Percentiles rank a stretch among this genome's conserved stretches.
Evolutionary conservation across 129 eudicot species (phyloP).

Genomic region (Flaveria ramosissima): DNA sequence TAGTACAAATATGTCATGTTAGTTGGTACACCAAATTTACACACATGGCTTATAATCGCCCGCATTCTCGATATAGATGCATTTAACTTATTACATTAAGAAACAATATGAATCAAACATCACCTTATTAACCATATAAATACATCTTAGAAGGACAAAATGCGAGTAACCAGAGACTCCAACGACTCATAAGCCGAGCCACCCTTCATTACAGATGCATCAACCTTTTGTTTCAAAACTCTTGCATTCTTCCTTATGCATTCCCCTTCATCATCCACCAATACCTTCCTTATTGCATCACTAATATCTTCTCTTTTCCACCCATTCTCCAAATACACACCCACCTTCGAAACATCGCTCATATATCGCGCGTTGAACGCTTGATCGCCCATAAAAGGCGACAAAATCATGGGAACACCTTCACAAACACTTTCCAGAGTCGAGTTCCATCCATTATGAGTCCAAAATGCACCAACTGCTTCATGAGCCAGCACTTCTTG

Average conservation of each 20-base stretch:
- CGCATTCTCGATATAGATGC: too few relatives aligned
- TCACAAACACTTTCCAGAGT: slow-evolving; percentile 50
- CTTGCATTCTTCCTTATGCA: too few relatives aligned
- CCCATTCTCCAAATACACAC: slow-evolving; percentile 39
- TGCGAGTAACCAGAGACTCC: slow-evolving; percentile 25
- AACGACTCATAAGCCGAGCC: slow-evolving; percentile 40
- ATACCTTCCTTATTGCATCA: slow-evolving; percentile 23
- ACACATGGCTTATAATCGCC: too few relatives aligned
- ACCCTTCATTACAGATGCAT: background rate
- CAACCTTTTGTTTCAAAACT: too few relatives aligned
- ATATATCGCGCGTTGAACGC: slow-evolving; percentile 44
- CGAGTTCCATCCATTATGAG: slow-evolving; percentile 62
- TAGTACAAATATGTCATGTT: too few relatives aligned
- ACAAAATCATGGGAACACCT: slow-evolving; percentile 60
- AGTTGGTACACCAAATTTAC: too few relatives aligned
- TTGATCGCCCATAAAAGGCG: slow-evolving; percentile 43
- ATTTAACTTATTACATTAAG: too few relatives aligned
- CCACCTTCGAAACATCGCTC: slow-evolving; percentile 40
- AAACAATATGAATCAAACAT: too few relatives aligned
- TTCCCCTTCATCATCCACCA: slow-evolving; percentile 45
- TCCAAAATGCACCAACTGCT: slow-evolving; percentile 48
- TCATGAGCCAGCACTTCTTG: slow-evolving; percentile 48
- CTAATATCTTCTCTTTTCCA: slow-evolving; percentile 33
- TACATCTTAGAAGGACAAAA: slow-evolving; percentile 22
- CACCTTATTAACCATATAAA: too few relatives aligned